Conservation (phyloP, 73 alveolate species). For the Tetrahymena thermophila region DNA sequence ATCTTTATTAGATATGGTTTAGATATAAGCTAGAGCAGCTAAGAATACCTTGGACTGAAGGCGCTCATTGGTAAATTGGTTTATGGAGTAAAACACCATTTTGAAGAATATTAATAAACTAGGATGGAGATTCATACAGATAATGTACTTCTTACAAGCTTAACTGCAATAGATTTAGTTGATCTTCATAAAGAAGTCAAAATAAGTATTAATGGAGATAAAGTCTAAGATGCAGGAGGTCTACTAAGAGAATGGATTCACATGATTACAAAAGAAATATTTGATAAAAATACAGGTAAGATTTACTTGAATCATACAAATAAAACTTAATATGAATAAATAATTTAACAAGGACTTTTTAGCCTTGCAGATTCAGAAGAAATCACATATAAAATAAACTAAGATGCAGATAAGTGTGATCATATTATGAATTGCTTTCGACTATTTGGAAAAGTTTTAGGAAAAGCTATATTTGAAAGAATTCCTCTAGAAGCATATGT, state of each 20-base stretch:
- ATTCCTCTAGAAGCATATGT: slow-evolving; percentile 78
- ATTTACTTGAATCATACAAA: neutral
- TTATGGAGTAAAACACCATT: neutral
- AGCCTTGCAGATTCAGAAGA: slow-evolving; percentile 23
- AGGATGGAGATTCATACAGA: slow-evolving; percentile 14
- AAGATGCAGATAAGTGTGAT: slow-evolving; percentile 4
- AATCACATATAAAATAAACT: slow-evolving; percentile 16
- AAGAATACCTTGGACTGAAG: slow-evolving; percentile 53
- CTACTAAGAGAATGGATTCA: slow-evolving; percentile 49
- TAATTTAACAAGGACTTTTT: neutral
- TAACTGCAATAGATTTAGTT: neutral
- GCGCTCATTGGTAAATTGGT: neutral
- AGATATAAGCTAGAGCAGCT: slow-evolving; percentile 38
- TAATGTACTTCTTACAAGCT: slow-evolving; percentile 20
- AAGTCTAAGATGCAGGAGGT: slow-evolving; percentile 62
- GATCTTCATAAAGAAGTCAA: slow-evolving; percentile 46
- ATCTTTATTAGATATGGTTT: slow-evolving; percentile 25
- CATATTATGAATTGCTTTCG: slow-evolving; percentile 19
- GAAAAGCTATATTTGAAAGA: slow-evolving; percentile 79
- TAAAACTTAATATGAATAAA: neutral
- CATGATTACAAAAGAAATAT: slow-evolving; percentile 24
- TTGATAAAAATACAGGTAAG: slow-evolving; percentile 1
- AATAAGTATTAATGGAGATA: slow-evolving; percentile 43
- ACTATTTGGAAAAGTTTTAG: slow-evolving; percentile 84
- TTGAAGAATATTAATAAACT: neutral